Conservation (phyloP, 768 basidiomycete species). For the Russula abietina region DNA sequence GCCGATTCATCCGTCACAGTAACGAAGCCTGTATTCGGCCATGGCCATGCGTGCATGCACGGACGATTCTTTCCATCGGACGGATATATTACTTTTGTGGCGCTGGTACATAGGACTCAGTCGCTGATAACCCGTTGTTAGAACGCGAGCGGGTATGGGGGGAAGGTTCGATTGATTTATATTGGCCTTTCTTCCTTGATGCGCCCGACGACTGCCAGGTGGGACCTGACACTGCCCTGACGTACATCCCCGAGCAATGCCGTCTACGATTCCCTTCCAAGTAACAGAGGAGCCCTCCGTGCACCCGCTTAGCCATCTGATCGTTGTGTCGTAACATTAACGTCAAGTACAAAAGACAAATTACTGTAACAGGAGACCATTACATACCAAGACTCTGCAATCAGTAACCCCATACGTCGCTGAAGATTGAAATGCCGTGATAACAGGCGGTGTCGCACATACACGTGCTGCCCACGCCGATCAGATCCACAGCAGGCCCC, state of each 20-base stretch:
- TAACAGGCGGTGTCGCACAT: neutral
- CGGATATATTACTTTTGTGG: neutral
- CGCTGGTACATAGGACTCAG: neutral
- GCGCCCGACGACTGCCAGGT: neutral
- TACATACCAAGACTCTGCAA: too few species aligned
- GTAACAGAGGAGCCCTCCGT: neutral
- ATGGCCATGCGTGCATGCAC: neutral
- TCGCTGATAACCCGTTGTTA: conserved; percentile 10
- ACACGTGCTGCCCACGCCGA: conserved; percentile 11
- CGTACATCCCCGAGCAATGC: neutral
- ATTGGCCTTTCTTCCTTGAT: neutral
- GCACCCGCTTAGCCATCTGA: neutral
- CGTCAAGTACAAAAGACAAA: neutral
- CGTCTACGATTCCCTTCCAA: conserved; percentile 1
- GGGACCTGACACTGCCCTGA: neutral
- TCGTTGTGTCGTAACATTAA: neutral
- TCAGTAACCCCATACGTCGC: neutral
- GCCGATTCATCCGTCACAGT: neutral
- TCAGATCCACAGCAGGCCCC: conserved; percentile 4
- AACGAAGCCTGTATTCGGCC: neutral
- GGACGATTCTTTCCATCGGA: neutral
- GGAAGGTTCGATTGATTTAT: neutral
- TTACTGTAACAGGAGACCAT: too few species aligned
- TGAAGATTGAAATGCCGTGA: neutral
- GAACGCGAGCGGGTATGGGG: neutral